Evolutionary conservation across 106 monocot genomes (phyloP).

Genomic region (Vanilla planifolia): DNA sequence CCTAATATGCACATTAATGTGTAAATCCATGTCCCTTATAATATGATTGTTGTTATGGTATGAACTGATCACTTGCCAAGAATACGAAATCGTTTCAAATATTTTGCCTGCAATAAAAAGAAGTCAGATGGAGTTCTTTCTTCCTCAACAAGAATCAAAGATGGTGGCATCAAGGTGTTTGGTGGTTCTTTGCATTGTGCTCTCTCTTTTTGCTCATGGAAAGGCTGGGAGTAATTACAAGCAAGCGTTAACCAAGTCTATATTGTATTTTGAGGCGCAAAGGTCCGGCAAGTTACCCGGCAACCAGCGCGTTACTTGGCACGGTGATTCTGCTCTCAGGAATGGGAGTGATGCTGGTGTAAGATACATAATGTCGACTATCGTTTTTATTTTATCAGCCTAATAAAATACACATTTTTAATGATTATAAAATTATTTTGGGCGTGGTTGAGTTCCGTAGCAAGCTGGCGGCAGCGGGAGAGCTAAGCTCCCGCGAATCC

Average conservation of each 20-base stretch:
- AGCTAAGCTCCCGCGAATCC: constrained; percentile 48
- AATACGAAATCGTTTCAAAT: too few relatives aligned
- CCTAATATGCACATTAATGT: too few relatives aligned
- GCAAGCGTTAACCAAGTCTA: constrained; percentile 32
- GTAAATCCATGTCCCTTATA: too few relatives aligned
- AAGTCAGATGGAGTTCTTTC: too few relatives aligned
- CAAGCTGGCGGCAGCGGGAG: constrained; percentile 16
- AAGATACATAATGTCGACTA: too few relatives aligned
- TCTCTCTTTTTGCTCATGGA: background rate
- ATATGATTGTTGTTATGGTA: too few relatives aligned
- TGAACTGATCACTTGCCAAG: too few relatives aligned
- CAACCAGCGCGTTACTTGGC: constrained; percentile 42
- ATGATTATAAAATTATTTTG: too few relatives aligned
- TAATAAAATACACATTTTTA: too few relatives aligned
- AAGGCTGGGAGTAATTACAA: constrained; percentile 18
- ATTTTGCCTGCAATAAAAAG: too few relatives aligned
- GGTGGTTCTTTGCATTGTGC: background rate
- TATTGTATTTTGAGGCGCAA: constrained; percentile 58
- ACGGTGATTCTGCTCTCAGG: constrained; percentile 36
- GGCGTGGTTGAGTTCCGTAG: constrained; percentile 34
- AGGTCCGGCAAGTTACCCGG: constrained; percentile 42
- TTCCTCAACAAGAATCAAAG: too few relatives aligned
- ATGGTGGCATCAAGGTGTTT: background rate
- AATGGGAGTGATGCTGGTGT: constrained; percentile 41
- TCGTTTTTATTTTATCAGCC: too few relatives aligned